These are phyloP conservation scores for Aspergillus pseudonomiae DNA, from an alignment of 2,329 filamentous ascomycete species.

Conservation along the genomic window DNA sequence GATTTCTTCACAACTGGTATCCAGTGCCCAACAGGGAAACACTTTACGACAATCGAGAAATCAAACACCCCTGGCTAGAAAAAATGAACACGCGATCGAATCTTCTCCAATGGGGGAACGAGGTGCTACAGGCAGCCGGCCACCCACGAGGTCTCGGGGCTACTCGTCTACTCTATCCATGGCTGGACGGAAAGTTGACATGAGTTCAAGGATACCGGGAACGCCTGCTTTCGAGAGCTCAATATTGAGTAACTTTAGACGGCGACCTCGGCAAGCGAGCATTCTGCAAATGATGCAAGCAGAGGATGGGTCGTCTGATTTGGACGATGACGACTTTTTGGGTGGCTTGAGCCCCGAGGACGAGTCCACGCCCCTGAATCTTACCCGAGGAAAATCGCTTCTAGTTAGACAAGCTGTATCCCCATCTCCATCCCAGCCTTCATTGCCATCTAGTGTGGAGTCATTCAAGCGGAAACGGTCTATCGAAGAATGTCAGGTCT, in stretches of 20 bases:
- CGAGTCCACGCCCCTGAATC: slow-evolving; percentile 48
- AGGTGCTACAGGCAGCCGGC: slow-evolving; percentile 37
- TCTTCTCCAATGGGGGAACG: slow-evolving; percentile 39
- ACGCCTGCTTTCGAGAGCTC: slow-evolving; percentile 49
- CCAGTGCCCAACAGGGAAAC: slow-evolving; percentile 19
- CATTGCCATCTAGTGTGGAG: slow-evolving; percentile 29
- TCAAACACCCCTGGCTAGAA: slow-evolving; percentile 36
- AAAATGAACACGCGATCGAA: slow-evolving; percentile 37
- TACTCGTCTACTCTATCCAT: slow-evolving; percentile 45
- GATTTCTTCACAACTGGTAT: slow-evolving; percentile 8
- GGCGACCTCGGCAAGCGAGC: slow-evolving; percentile 47
- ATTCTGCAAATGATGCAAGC: slow-evolving; percentile 50
- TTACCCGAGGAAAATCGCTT: slow-evolving; percentile 37
- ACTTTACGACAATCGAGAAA: slow-evolving; percentile 26
- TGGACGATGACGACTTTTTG: slow-evolving; percentile 46
- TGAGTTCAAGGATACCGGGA: slow-evolving; percentile 37
- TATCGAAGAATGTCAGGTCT: slow-evolving; percentile 31
- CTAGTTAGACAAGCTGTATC: slow-evolving; percentile 23
- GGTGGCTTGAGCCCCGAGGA: slow-evolving; percentile 48
- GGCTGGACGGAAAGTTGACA: slow-evolving; percentile 41
- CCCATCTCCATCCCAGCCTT: slow-evolving; percentile 28
- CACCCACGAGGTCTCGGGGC: slow-evolving; percentile 40
- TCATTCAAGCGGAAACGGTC: slow-evolving; percentile 44
- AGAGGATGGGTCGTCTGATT: slow-evolving; percentile 41
- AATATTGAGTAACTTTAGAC: slow-evolving; percentile 48